Percentiles rank a stretch among this genome's conserved stretches.
Conservation (phyloP, 2,329 filamentous ascomycete species). For the Xylaria sp. region DNA sequence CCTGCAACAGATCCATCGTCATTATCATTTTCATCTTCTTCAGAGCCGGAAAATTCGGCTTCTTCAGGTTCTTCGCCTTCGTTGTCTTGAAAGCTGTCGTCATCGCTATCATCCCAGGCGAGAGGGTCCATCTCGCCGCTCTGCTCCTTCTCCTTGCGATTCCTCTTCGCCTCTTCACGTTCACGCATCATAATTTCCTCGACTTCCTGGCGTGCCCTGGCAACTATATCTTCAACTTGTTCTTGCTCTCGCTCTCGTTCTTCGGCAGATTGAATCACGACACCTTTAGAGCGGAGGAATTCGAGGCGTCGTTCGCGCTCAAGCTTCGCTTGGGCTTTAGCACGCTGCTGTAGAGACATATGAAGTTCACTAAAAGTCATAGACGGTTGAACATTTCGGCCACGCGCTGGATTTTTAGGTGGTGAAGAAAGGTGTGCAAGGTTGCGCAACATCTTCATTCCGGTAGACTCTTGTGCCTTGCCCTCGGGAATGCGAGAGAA, state of each 20-base stretch:
- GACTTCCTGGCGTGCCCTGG: conserved; percentile 84
- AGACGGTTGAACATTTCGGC: conserved; percentile 59
- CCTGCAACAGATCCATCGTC: conserved; percentile 47
- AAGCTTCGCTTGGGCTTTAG: conserved; percentile 80
- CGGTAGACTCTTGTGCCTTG: conserved; percentile 70
- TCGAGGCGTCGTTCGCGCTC: conserved; percentile 83
- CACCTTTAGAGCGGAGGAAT: conserved; percentile 80
- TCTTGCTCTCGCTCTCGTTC: conserved; percentile 85
- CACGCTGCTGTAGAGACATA: conserved; percentile 73
- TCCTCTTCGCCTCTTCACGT: conserved; percentile 76
- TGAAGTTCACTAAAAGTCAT: conserved; percentile 80
- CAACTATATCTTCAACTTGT: conserved; percentile 87
- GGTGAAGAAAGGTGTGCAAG: conserved; percentile 78
- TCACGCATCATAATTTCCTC: conserved; percentile 82
- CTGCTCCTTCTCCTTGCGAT: conserved; percentile 58
- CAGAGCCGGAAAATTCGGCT: conserved; percentile 51
- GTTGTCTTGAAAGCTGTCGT: conserved; percentile 51
- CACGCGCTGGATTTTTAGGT: conserved; percentile 60
- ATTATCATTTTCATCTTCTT: conserved; percentile 53
- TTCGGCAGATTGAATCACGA: conserved; percentile 84
- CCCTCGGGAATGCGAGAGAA: conserved; percentile 76
- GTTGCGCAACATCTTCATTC: conserved; percentile 75
- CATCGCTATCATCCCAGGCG: conserved; percentile 68
- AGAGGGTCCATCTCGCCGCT: conserved; percentile 61
- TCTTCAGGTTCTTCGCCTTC: conserved; percentile 60